These are phyloP conservation scores for Candida freyschussii DNA, from an alignment of 1,139 yeast species.

Conservation along the genomic window DNA sequence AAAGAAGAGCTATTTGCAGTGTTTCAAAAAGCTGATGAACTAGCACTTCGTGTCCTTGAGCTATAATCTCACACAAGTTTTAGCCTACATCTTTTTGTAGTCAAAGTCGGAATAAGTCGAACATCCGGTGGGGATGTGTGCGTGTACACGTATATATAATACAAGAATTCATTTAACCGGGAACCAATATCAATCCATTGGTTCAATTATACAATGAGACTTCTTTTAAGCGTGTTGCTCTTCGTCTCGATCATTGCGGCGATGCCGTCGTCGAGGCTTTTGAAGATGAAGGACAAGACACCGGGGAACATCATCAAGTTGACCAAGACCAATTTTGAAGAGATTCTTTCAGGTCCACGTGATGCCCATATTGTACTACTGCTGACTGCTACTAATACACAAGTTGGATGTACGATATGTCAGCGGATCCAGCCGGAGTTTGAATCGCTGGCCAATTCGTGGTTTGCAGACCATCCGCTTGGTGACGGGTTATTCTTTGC, in stretches of 20 bases:
- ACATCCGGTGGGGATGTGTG: too few species aligned
- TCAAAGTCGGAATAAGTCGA: too few species aligned
- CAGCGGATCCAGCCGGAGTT: slow-evolving; percentile 64
- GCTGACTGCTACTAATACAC: slow-evolving; percentile 69
- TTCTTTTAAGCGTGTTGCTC: too few species aligned
- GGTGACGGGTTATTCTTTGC: slow-evolving; percentile 57
- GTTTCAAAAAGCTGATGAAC: slow-evolving; percentile 40
- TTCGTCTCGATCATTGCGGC: not conserved
- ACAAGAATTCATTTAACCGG: too few species aligned
- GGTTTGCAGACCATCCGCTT: slow-evolving; percentile 45
- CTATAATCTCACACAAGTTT: too few species aligned
- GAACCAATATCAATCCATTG: too few species aligned
- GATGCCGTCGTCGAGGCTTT: slow-evolving; percentile 4
- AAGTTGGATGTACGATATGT: slow-evolving; percentile 77
- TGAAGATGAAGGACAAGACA: slow-evolving; percentile 8
- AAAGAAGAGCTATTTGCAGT: slow-evolving; percentile 32
- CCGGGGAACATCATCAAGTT: slow-evolving; percentile 36
- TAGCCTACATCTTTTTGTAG: too few species aligned
- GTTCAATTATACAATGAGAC: too few species aligned
- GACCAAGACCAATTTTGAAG: slow-evolving; percentile 57
- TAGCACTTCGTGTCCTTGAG: too few species aligned
- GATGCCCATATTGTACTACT: slow-evolving; percentile 62
- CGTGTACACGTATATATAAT: too few species aligned
- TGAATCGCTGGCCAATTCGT: slow-evolving; percentile 56
- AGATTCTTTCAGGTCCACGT: slow-evolving; percentile 60